These are phyloP conservation scores for Cryptococcus hybrid DNA, from an alignment of 1,284 basidiomycete genomes.

Conservation along the genomic window DNA sequence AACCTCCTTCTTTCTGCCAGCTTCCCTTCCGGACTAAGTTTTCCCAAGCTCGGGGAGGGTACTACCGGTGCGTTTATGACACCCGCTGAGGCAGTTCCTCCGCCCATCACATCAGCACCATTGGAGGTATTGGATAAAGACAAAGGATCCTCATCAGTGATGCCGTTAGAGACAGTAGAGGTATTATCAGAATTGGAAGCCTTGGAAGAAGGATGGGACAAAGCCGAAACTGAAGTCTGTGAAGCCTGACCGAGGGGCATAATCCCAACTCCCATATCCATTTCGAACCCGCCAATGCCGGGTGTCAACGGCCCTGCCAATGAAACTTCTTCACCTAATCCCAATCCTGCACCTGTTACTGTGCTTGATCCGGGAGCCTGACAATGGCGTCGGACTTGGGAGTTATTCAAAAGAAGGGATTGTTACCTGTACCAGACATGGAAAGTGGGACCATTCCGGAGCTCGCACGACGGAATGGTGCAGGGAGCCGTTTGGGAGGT, in stretches of 20 bases:
- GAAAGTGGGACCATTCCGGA: slow-evolving; percentile 3
- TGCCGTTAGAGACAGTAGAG: not conserved
- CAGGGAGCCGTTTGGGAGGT: slow-evolving; percentile 14
- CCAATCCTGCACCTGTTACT: not conserved
- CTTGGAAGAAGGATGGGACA: not conserved
- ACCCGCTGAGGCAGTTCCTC: no score
- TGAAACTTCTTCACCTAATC: not conserved
- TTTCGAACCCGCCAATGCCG: slow-evolving; percentile 7
- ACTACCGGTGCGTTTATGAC: not conserved
- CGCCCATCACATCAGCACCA: no score
- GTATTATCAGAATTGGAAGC: not conserved
- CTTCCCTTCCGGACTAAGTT: not conserved
- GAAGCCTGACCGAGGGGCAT: not conserved
- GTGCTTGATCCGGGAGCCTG: not conserved
- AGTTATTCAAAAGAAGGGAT: not conserved
- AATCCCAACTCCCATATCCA: not conserved
- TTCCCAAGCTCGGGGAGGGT: not conserved
- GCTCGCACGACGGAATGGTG: slow-evolving; percentile 21
- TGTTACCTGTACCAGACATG: not conserved
- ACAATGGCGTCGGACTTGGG: not conserved
- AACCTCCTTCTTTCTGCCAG: slow-evolving; percentile 26
- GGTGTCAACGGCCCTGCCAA: slow-evolving; percentile 38
- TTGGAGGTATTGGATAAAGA: no score
- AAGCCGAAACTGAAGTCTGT: no score
- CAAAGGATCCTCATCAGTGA: no score